Conservation (phyloP, 441 rosid species). For the Erodium chrysanthum region DNA sequence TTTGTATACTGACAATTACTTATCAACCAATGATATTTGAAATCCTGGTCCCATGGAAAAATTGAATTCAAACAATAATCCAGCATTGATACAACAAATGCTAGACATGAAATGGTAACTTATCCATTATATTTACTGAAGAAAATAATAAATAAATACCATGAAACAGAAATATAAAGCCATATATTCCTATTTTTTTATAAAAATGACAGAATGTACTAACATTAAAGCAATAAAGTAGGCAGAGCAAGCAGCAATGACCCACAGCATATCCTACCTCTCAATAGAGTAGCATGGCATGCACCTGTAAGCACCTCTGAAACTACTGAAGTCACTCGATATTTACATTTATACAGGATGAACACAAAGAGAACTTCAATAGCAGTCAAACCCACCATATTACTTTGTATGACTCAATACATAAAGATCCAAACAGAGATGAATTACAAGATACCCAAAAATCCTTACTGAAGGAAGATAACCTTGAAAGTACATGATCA, state of each 20-base stretch:
- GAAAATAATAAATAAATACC: slow-evolving; percentile 4
- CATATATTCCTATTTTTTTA: slow-evolving; percentile 17
- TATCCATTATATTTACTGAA: slow-evolving; percentile 1
- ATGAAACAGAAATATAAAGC: slow-evolving; percentile 17
- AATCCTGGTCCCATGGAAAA: not conserved
- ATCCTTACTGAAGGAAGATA: slow-evolving; percentile 20
- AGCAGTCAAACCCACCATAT: slow-evolving; percentile 16
- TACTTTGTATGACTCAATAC: slow-evolving; percentile 14
- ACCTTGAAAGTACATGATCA: slow-evolving; percentile 13
- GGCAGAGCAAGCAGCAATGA: slow-evolving; percentile 46
- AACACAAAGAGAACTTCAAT: slow-evolving; percentile 21
- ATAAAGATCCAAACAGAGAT: slow-evolving; percentile 20
- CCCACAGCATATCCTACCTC: slow-evolving; percentile 51
- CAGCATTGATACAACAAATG: not conserved
- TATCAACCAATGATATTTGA: not conserved
- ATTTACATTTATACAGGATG: slow-evolving; percentile 19
- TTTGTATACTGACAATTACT: not conserved
- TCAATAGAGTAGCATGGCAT: slow-evolving; percentile 43
- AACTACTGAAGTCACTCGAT: slow-evolving; percentile 34
- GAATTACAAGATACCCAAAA: slow-evolving; percentile 22
- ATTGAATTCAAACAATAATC: not conserved
- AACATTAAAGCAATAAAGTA: slow-evolving; percentile 38
- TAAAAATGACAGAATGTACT: slow-evolving; percentile 34
- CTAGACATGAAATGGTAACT: not conserved
- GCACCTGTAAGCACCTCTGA: slow-evolving; percentile 47